Evolutionary conservation across 495 filamentous ascomycete species (phyloP), one percentile per base, ranked within the genome.

Genomic region (Hypoxylon crocopeplum): DNA sequence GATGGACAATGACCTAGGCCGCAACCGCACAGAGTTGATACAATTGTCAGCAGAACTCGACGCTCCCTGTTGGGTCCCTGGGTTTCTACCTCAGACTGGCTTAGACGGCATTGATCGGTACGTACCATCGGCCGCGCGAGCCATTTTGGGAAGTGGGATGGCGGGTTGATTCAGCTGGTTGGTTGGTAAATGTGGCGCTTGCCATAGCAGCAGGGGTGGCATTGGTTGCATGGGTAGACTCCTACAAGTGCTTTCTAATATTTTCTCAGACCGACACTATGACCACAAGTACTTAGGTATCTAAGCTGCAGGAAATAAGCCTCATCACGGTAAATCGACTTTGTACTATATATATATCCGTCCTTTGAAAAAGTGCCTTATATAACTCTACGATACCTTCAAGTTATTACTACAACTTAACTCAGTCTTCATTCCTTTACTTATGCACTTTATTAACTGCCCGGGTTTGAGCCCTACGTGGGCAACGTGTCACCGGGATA

Each of bases 11-110:
- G 25, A 38, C 19, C 24, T 7, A 16, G 29, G 19, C 38, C 30
- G 32, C 25, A 45, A 46, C 62, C 56, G 42, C 25, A 59, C 33
- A 54, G 40, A 40, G 30, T 48, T 25, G 22, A 50, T 47, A 33
- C 25, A 59, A 64, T 55, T 46, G 61, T 64, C 49, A 64, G 61
- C 61, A 64, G 20, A 10, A 19, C 19, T 56, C 11, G 49, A 40
- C 27, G 27, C 30, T 54, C 40, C 19, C 7, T 13, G 34, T 39
- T 59, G 16, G 49, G 40, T 48, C 45, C 25, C 44, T 59, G 13
- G 48, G 32, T 46, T 47, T 17, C 36, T 51, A 24, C 34, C 11
- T 19, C 37, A 39, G 37, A 36, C 38, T 38, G 16, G 24, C 12
- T 20, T 48, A 44, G 39, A 49, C 10, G 10, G 10, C 6, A 34